Evolutionary conservation across 169 alveolate species (phyloP).

Genomic region (Perkinsus marinus): DNA sequence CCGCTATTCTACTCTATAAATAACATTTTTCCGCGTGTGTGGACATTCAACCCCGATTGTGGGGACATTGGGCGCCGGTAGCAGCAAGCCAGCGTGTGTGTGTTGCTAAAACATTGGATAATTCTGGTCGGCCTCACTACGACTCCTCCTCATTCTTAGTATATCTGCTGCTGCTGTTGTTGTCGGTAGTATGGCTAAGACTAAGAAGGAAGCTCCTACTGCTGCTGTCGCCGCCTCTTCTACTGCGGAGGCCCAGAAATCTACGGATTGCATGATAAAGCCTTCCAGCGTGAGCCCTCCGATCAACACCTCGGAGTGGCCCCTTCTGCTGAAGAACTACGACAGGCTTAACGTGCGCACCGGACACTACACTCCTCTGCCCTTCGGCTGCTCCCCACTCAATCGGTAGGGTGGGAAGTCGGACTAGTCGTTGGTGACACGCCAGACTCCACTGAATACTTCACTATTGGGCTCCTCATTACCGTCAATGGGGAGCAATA

Average conservation of each 20-base stretch:
- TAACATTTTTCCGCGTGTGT: too few species aligned
- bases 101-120: background rate
- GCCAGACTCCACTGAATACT: too few species aligned
- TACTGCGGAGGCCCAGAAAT: background rate
- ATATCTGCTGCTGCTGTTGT: background rate
- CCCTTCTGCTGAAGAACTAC: constrained; percentile 76
- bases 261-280: constrained; percentile 3
- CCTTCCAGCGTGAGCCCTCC: constrained; percentile 45
- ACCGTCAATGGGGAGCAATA: background rate
- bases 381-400: constrained; percentile 96
- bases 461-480: too few species aligned
- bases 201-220: background rate
- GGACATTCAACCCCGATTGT: too few species aligned
- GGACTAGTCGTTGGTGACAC: too few species aligned
- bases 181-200: background rate
- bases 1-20: too few species aligned
- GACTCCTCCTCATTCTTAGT: background rate
- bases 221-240: background rate
- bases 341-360: constrained; percentile 88
- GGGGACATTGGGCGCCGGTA: too few species aligned
- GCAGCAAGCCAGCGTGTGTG: background rate
- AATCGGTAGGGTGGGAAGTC: constrained; percentile 47
- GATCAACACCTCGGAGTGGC: constrained; percentile 91
- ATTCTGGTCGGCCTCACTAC: background rate
- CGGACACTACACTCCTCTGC: constrained; percentile 98